These are phyloP conservation scores for Komagataella phaffii DNA, from an alignment of 805 yeast genomes.

Conservation along the genomic window DNA sequence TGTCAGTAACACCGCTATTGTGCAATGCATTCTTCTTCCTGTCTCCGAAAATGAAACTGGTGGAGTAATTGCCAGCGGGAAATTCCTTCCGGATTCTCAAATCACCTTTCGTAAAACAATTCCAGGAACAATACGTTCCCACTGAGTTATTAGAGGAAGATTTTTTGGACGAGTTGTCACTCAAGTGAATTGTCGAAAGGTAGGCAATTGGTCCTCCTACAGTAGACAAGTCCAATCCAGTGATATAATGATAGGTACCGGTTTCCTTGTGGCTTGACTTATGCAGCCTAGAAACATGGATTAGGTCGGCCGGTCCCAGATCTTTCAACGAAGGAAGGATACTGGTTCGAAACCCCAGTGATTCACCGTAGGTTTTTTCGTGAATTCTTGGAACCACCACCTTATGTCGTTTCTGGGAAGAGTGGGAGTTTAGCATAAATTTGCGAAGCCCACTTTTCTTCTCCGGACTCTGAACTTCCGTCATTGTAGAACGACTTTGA, in stretches of 20 bases:
- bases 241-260: constrained; percentile 40
- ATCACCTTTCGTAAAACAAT: constrained; percentile 63
- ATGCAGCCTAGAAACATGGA: constrained; percentile 34
- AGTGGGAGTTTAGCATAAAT: neutral
- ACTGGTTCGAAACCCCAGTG: constrained; percentile 35
- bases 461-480: constrained; percentile 2
- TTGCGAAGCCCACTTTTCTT: neutral
- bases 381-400: constrained; percentile 18
- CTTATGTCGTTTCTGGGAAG: neutral
- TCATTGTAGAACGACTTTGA: neutral
- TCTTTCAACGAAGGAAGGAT: constrained; percentile 29
- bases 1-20: constrained; percentile 34
- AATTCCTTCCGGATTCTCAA: constrained; percentile 50
- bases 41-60: constrained; percentile 34
- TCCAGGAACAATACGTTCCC: constrained; percentile 56
- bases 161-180: constrained; percentile 10
- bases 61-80: constrained; percentile 25
- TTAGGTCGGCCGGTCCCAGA: constrained; percentile 69
- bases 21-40: constrained; percentile 41
- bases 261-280: constrained; percentile 29
- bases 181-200: constrained; percentile 29
- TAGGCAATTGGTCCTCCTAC: constrained; percentile 44
- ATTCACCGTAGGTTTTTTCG: constrained; percentile 36
- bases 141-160: constrained; percentile 16
- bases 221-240: constrained; percentile 40